These are phyloP conservation scores for Marchantia polymorpha DNA, from an alignment of 225 moss, liverwort and hornwort genomes.

Conservation along the genomic window DNA sequence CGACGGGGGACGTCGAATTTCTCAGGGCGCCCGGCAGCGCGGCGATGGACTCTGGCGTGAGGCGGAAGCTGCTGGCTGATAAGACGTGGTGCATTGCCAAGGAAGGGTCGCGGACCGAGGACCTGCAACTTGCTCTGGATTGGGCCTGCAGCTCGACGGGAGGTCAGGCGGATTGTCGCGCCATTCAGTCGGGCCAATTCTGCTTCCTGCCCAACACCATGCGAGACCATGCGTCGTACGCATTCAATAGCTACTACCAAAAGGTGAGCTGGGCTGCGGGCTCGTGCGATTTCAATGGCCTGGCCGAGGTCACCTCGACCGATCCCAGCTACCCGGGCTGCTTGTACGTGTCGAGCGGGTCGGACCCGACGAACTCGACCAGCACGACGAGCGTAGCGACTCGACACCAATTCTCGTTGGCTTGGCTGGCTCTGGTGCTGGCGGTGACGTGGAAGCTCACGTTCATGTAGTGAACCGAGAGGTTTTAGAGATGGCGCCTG, in stretches of 20 bases:
- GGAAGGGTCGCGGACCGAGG: slow-evolving; percentile 1
- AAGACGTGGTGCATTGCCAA: slow-evolving; percentile 50
- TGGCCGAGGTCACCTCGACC: slow-evolving; percentile 20
- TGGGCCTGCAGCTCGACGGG: slow-evolving; percentile 47
- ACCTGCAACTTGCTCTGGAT: slow-evolving; percentile 40
- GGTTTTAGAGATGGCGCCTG: neutral
- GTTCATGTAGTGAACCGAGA: neutral
- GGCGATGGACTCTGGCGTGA: neutral
- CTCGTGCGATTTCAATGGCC: slow-evolving; percentile 39
- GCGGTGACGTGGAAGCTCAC: slow-evolving; percentile 14
- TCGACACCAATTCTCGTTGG: slow-evolving; percentile 14
- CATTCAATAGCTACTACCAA: slow-evolving; percentile 52
- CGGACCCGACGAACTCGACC: slow-evolving; percentile 24
- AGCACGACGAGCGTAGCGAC: neutral
- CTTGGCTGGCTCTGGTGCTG: slow-evolving; percentile 21
- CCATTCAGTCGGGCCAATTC: slow-evolving; percentile 36
- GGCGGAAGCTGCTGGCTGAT: slow-evolving; percentile 26
- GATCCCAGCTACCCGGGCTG: slow-evolving; percentile 44
- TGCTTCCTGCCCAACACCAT: slow-evolving; percentile 38
- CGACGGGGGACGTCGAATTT: neutral
- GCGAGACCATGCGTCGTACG: slow-evolving; percentile 39
- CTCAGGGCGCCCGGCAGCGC: neutral
- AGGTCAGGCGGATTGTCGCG: slow-evolving; percentile 31
- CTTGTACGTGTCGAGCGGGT: slow-evolving; percentile 32
- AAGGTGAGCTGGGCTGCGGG: slow-evolving; percentile 27